Evolutionary conservation across 306 rosid species (phyloP).

Genomic region (Dryas drummondii): DNA sequence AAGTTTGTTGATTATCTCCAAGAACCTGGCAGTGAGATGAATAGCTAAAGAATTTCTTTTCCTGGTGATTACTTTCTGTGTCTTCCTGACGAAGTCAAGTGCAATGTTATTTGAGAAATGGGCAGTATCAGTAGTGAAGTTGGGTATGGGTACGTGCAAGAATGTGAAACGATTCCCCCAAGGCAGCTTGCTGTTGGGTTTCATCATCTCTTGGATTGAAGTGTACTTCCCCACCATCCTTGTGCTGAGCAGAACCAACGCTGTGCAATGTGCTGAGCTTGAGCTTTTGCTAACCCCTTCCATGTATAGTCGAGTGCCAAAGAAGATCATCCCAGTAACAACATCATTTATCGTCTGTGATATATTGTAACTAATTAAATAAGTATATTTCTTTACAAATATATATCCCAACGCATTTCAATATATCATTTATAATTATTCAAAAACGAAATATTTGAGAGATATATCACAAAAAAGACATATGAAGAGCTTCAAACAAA

Average conservation of each 20-base stretch:
- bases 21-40: conserved; percentile 34
- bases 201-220: conserved; percentile 49
- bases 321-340: conserved; percentile 44
- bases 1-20: conserved; percentile 43
- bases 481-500: background rate
- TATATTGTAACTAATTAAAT: no score
- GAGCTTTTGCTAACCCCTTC: conserved; percentile 34
- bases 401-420: no score
- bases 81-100: conserved; percentile 35
- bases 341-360: conserved; percentile 51
- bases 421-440: no score
- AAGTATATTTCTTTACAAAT: no score
- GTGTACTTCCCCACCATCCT: conserved; percentile 46
- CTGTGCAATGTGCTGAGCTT: conserved; percentile 41
- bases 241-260: conserved; percentile 53
- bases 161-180: conserved; percentile 57
- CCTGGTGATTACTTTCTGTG: conserved; percentile 41
- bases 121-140: conserved; percentile 8
- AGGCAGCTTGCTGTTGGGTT: conserved; percentile 1
- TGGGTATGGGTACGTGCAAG: conserved; percentile 52
- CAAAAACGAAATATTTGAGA: no score
- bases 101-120: conserved; percentile 25
- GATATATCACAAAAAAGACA: background rate
- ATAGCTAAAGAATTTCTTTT: conserved; percentile 45
- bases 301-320: conserved; percentile 52